Conservation (phyloP, 768 basidiomycete genomes). For the Suillus discolor region DNA sequence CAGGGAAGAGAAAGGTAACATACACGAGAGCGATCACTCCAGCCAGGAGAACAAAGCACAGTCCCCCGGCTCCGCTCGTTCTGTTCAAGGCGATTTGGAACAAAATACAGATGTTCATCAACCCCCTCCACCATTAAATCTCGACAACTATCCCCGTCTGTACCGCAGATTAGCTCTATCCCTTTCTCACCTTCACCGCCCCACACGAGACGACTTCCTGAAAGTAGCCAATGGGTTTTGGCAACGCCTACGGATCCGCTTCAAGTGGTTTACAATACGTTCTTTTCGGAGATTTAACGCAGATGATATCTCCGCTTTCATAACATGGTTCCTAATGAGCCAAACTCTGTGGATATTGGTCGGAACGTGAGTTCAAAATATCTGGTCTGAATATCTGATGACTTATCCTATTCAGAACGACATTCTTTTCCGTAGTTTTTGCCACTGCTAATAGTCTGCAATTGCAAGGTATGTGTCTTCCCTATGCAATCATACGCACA, state of each 20-base stretch:
- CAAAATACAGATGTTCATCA: slow-evolving; percentile 1
- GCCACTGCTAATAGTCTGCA: slow-evolving; percentile 85
- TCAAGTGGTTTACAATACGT: slow-evolving; percentile 96
- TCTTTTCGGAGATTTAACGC: slow-evolving; percentile 94
- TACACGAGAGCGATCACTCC: slow-evolving; percentile 3
- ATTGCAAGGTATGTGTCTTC: slow-evolving; percentile 64
- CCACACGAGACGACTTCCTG: slow-evolving; percentile 88
- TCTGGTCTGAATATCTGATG: background rate
- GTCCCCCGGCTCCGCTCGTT: slow-evolving; percentile 5
- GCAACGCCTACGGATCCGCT: slow-evolving; percentile 85
- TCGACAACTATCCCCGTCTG: slow-evolving; percentile 78
- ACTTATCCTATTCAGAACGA: slow-evolving; percentile 60
- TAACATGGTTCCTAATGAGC: slow-evolving; percentile 95
- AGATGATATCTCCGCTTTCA: slow-evolving; percentile 95
- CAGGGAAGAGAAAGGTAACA: background rate
- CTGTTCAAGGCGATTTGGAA: slow-evolving; percentile 6
- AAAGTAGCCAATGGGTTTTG: slow-evolving; percentile 87
- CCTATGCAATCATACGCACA: background rate
- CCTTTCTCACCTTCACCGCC: slow-evolving; percentile 75
- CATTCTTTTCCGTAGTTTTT: slow-evolving; percentile 93
- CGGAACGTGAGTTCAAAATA: slow-evolving; percentile 51
- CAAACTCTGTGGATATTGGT: slow-evolving; percentile 95
- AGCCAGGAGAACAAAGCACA: slow-evolving; percentile 6
- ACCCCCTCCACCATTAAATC: slow-evolving; percentile 36
- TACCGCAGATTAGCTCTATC: slow-evolving; percentile 79